These are phyloP conservation scores for Linum usitatissimum DNA, from an alignment of 345 rosid species.

Conservation along the genomic window DNA sequence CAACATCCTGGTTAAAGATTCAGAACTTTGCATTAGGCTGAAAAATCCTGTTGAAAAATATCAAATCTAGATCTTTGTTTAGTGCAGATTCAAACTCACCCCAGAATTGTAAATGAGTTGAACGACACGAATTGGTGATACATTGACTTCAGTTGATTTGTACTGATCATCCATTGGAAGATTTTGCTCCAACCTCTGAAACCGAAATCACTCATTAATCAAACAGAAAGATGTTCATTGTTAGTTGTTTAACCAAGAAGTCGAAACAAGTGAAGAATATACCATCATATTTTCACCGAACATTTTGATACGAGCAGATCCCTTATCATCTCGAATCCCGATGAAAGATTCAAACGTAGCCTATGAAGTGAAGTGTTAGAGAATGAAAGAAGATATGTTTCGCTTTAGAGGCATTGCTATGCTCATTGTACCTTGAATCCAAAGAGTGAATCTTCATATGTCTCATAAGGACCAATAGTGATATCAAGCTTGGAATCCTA, in stretches of 20 bases:
- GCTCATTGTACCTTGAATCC: constrained; percentile 69
- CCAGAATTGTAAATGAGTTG: constrained; percentile 77
- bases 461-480: constrained; percentile 93
- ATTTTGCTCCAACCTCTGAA: constrained; percentile 69
- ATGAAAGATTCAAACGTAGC: constrained; percentile 75
- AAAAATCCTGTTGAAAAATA: not conserved
- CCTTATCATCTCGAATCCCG: constrained; percentile 75
- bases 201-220: not conserved
- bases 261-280: not conserved
- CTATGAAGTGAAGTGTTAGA: constrained; percentile 23
- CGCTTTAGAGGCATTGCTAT: not conserved
- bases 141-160: constrained; percentile 58
- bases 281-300: constrained; percentile 85
- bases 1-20: constrained; percentile 53
- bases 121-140: constrained; percentile 92
- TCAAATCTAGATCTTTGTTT: not conserved
- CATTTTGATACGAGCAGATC: constrained; percentile 73
- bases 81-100: constrained; percentile 29
- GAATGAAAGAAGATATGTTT: no score
- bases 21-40: not conserved
- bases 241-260: not conserved
- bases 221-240: constrained; percentile 14
- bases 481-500: constrained; percentile 87
- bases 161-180: constrained; percentile 74
- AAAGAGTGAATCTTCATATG: constrained; percentile 82